Percentiles rank a stretch among this genome's conserved stretches.
These are phyloP conservation scores for Sphagnurus paluster DNA, from an alignment of 1,284 basidiomycete genomes.

Conservation along the genomic window DNA sequence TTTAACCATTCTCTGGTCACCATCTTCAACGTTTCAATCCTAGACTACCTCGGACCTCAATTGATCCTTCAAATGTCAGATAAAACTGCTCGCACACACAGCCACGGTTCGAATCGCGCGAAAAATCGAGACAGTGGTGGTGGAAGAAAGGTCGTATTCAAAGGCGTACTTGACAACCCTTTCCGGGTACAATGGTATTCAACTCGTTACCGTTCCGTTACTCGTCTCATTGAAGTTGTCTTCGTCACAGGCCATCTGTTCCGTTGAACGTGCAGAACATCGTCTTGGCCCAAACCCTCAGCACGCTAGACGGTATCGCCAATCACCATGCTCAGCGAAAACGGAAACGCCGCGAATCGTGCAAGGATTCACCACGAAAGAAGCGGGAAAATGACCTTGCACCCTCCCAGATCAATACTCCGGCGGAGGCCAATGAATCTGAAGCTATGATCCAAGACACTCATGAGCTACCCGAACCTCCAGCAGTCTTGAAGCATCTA, in stretches of 20 bases:
- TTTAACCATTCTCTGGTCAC: too few relatives aligned
- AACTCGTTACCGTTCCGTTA: not conserved
- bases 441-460: conserved; percentile 2
- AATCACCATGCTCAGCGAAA: conserved; percentile 43
- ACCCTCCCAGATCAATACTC: not conserved
- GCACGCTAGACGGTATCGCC: conserved; percentile 49
- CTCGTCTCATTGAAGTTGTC: conserved; percentile 12
- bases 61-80: conserved; percentile 4
- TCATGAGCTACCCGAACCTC: conserved; percentile 30
- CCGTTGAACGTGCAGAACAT: conserved; percentile 62
- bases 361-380: conserved; percentile 18
- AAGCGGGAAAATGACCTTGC: conserved; percentile 20
- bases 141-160: conserved; percentile 60
- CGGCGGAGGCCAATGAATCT: not conserved
- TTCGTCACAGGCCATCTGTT: conserved; percentile 59
- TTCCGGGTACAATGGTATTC: conserved; percentile 68
- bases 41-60: not conserved
- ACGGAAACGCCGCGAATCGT: conserved; percentile 30
- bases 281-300: conserved; percentile 49
- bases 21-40: too few relatives aligned
- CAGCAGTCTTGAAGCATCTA: conserved; percentile 52
- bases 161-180: conserved; percentile 69
- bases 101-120: conserved; percentile 60
- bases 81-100: conserved; percentile 45
- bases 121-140: conserved; percentile 41